Evolutionary conservation across 768 basidiomycete species (phyloP), one percentile per base, ranked within the genome.

Genomic region (Boletus rubescentipes): DNA sequence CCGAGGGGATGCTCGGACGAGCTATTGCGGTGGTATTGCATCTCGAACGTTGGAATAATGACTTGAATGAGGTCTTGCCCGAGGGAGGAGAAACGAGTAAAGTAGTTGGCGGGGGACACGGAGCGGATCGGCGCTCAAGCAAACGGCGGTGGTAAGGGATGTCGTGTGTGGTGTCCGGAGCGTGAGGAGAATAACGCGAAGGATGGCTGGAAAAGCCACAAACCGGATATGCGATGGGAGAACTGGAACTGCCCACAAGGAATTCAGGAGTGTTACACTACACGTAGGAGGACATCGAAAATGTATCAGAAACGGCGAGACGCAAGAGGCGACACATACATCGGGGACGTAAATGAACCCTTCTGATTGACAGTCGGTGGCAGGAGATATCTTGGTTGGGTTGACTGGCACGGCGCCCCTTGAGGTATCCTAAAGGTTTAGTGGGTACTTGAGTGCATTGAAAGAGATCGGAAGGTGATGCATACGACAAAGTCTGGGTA

Each of bases 171-270:
- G 45, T 26, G 20, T 46, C 57, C 20, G 34, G 14, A 9, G 15
- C 20, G 20, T 14, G 53, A 29, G 59, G 54, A 41, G 32, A 38
- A 47, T 35, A 46, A 10, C 47, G 57, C n/a, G 53, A 51, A 56
- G 66, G 61, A 40, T 54, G 64, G 41, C 69, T 70, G 14, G 55
- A 62, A 48, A 71, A 70, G 34, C 69, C 71, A 42, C 53, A 54
- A 23, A 63, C 63, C 5, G 71, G 68, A 29, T 67, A 69, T 26
- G 55, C 69, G 37, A 72, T 23, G 7, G 61, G 65, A 41, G 71
- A 72, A 45, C 55, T 61, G 12, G 71, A 71, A 39, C 65, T 61
- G 7, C 69, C 71, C 21, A 49, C 67, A 7, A 68, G 67, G 48
- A 71, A 71, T 49, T 67, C 67, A n/a, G 69, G 67, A 7, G 66